Evolutionary conservation across 1,284 basidiomycete genomes (phyloP).

Genomic region (Sphaerobolus stellatus): DNA sequence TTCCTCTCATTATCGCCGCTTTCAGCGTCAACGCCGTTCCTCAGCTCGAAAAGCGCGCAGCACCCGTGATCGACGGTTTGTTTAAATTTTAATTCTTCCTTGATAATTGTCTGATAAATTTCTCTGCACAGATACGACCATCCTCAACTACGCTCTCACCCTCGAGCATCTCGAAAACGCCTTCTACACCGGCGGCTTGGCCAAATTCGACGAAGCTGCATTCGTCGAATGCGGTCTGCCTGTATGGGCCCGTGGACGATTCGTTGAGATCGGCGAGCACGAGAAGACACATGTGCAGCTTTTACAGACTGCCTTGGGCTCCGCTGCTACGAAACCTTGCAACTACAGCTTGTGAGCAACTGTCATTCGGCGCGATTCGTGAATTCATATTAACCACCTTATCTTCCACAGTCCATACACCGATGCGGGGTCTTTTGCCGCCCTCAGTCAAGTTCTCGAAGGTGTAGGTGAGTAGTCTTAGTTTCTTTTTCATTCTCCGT

Average conservation of each 20-base stretch:
- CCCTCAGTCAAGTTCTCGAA: conserved; percentile 42
- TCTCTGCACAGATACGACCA: conserved; percentile 34
- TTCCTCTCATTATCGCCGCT: too few species aligned
- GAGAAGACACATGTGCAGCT: conserved; percentile 52
- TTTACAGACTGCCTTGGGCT: conserved; percentile 52
- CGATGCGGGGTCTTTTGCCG: conserved; percentile 40
- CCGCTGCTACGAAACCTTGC: conserved; percentile 51
- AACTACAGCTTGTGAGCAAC: conserved; percentile 62
- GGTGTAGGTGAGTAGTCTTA: conserved; percentile 40
- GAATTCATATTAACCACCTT: too few species aligned
- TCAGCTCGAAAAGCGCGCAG: too few species aligned
- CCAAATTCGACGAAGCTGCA: conserved; percentile 36
- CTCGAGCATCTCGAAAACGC: conserved; percentile 56
- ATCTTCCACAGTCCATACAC: too few species aligned
- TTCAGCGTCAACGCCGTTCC: too few species aligned
- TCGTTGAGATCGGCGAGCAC: conserved; percentile 48
- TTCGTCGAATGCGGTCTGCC: conserved; percentile 47
- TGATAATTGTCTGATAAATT: too few species aligned
- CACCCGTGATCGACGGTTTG: too few species aligned
- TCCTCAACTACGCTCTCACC: conserved; percentile 54
- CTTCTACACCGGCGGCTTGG: conserved; percentile 40
- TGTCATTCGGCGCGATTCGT: too few species aligned
- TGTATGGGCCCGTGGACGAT: conserved; percentile 43
- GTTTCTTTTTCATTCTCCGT: too few species aligned
- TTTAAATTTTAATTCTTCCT: too few species aligned